Percentiles rank a stretch among this genome's conserved stretches.
Conservation (phyloP, 768 basidiomycete genomes). For the Leccinum uliginosum region DNA sequence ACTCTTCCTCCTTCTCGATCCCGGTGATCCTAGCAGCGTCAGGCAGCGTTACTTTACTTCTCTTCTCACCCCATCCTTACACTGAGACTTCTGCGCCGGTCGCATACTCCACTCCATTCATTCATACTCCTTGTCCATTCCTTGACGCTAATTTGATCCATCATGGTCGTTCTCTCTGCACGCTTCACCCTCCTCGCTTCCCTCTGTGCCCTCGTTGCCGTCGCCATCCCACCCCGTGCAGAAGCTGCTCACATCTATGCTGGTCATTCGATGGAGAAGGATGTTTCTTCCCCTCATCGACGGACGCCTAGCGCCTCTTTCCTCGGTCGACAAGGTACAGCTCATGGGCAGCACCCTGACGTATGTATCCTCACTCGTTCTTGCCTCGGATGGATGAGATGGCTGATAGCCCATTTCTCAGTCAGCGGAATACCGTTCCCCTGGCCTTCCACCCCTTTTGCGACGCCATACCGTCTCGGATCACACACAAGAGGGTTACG, state of each 20-base stretch:
- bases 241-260: slow-evolving; percentile 38
- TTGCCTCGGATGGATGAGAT: background rate
- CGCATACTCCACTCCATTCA: slow-evolving; percentile 18
- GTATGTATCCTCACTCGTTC: background rate
- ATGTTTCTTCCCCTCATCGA: background rate
- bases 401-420: background rate
- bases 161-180: slow-evolving; percentile 48
- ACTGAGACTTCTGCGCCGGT: slow-evolving; percentile 22
- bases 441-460: slow-evolving; percentile 16
- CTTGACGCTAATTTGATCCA: slow-evolving; percentile 13
- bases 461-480: slow-evolving; percentile 7
- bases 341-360: background rate
- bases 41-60: slow-evolving; percentile 12
- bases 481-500: background rate
- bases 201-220: slow-evolving; percentile 40
- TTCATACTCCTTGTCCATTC: slow-evolving; percentile 4
- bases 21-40: slow-evolving; percentile 45
- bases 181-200: slow-evolving; percentile 46
- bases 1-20: slow-evolving; percentile 42
- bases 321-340: background rate
- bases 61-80: slow-evolving; percentile 18
- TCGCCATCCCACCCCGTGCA: slow-evolving; percentile 28
- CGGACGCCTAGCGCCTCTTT: background rate
- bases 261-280: slow-evolving; percentile 13
- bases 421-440: background rate